These are phyloP conservation scores for Trichoderma simmonsii DNA, from an alignment of 2,329 filamentous ascomycete genomes.

Conservation along the genomic window DNA sequence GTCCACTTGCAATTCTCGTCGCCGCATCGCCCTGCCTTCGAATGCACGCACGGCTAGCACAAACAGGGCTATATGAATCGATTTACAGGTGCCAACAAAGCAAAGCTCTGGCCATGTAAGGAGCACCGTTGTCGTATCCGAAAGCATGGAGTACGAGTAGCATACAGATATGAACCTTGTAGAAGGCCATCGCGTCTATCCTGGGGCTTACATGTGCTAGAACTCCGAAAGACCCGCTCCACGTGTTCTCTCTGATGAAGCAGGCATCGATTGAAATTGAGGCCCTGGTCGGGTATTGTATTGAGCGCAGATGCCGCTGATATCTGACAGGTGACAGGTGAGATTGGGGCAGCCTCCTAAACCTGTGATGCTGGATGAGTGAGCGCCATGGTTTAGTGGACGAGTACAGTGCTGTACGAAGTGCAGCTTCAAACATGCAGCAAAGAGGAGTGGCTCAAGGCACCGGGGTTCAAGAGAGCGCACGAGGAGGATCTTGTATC, in stretches of 20 bases:
- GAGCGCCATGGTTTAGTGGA: background rate
- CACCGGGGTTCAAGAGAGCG: background rate
- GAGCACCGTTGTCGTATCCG: background rate
- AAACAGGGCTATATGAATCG: background rate
- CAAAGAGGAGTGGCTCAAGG: background rate
- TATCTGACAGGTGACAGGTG: background rate
- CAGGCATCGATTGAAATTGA: background rate
- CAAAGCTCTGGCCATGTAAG: background rate
- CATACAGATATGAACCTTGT: background rate
- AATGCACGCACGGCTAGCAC: background rate
- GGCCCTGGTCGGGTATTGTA: background rate
- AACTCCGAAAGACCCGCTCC: background rate
- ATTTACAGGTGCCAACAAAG: background rate
- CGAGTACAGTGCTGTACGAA: background rate
- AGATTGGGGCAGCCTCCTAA: background rate
- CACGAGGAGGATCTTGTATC: background rate
- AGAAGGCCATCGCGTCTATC: background rate
- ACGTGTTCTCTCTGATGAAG: background rate
- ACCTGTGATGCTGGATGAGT: background rate
- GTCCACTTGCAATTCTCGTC: background rate
- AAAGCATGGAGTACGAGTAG: background rate
- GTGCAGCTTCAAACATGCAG: too few species aligned
- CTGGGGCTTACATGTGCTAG: background rate
- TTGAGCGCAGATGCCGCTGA: background rate
- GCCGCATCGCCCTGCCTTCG: background rate